phyloP scores from a whole-genome alignment of 2,329 filamentous ascomycete species.

The Pseudogymnoascus sp. region DNA sequence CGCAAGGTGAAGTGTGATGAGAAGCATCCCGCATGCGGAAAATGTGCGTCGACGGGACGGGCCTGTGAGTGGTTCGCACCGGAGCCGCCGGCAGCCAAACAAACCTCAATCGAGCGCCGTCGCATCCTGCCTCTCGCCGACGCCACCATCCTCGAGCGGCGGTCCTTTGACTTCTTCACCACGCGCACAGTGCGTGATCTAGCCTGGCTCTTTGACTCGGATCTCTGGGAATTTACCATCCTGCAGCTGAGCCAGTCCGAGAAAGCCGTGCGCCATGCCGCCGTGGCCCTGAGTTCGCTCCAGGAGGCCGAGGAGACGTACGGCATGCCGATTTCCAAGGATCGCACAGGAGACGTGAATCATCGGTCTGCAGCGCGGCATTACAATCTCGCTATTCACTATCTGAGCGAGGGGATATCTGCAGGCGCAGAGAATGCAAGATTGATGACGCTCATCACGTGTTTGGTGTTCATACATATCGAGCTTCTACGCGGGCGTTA shows the following conservation, averaged over 20 bases:
- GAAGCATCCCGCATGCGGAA: constrained; percentile 11
- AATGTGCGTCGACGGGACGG: constrained; percentile 11
- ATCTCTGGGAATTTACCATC: neutral
- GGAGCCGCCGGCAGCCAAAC: neutral
- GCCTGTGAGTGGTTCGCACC: neutral
- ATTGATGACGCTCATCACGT: neutral
- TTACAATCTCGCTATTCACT: constrained; percentile 6
- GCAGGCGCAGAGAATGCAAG: neutral
- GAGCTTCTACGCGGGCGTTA: neutral
- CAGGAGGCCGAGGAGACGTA: constrained; percentile 3
- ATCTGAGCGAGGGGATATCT: neutral
- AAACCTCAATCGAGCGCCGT: neutral
- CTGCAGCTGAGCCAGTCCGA: neutral
- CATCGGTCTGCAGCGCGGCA: neutral
- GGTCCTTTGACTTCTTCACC: neutral
- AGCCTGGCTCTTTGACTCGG: neutral
- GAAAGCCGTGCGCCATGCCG: neutral
- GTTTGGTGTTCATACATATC: constrained; percentile 2
- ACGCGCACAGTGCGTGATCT: neutral
- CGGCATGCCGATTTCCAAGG: neutral
- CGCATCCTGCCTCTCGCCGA: neutral
- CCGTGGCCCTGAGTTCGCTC: neutral
- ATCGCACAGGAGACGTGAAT: neutral
- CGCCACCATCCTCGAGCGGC: neutral
- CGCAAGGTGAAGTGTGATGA: constrained; percentile 17